These are phyloP conservation scores for Calocybe cyanea DNA, from an alignment of 768 basidiomycete genomes.

Conservation along the genomic window DNA sequence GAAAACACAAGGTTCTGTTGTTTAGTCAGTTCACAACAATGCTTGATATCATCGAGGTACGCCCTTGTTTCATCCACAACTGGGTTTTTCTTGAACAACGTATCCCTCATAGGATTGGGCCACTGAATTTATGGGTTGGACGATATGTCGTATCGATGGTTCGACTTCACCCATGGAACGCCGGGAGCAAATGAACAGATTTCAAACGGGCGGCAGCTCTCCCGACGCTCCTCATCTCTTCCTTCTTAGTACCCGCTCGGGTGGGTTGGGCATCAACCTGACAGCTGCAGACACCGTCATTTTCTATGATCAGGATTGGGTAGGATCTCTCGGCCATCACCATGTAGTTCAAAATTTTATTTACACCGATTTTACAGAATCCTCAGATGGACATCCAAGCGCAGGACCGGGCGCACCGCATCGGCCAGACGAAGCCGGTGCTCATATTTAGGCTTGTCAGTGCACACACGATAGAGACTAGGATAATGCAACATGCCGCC, in stretches of 20 bases:
- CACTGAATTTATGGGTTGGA: slow-evolving; percentile 74
- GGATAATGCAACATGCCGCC: slow-evolving; percentile 82
- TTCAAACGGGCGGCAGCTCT: slow-evolving; percentile 68
- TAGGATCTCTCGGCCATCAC: slow-evolving; percentile 26
- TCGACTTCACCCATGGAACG: slow-evolving; percentile 75
- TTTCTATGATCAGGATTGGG: slow-evolving; percentile 92
- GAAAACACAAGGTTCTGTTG: slow-evolving; percentile 80
- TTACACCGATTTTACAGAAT: slow-evolving; percentile 53
- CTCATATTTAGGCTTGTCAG: slow-evolving; percentile 86
- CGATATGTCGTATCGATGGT: slow-evolving; percentile 90
- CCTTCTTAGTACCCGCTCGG: slow-evolving; percentile 75
- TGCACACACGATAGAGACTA: slow-evolving; percentile 87
- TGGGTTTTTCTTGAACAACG: slow-evolving; percentile 3
- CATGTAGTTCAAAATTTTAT: too few species aligned
- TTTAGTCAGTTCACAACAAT: slow-evolving; percentile 96
- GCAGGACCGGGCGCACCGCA: slow-evolving; percentile 92
- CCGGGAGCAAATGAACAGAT: slow-evolving; percentile 78
- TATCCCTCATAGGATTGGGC: slow-evolving; percentile 71
- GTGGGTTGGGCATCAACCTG: slow-evolving; percentile 78
- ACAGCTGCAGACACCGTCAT: slow-evolving; percentile 88
- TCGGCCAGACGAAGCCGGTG: slow-evolving; percentile 90
- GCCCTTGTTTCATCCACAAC: slow-evolving; percentile 6
- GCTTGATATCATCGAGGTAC: slow-evolving; percentile 91
- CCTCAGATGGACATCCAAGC: slow-evolving; percentile 98
- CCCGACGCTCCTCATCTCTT: slow-evolving; percentile 70